phyloP scores from a whole-genome alignment of 1,139 yeast species.

The Suhomyces ambrosiae region DNA sequence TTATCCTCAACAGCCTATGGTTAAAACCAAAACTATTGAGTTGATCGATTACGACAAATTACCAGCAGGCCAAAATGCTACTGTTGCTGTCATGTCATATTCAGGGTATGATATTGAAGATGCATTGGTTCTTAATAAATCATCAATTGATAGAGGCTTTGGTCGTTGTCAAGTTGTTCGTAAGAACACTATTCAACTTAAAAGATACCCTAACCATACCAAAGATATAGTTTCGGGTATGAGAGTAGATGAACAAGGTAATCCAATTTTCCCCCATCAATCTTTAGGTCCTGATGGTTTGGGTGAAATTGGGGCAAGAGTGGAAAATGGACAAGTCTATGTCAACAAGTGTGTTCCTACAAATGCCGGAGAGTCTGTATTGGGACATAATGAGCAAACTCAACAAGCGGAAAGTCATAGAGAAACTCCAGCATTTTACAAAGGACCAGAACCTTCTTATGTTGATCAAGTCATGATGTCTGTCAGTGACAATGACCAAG shows the following conservation, averaged over 20 bases:
- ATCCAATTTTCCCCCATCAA: conserved; percentile 83
- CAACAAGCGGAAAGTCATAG: conserved; percentile 61
- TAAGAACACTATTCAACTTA: conserved; percentile 85
- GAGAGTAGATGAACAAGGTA: conserved; percentile 78
- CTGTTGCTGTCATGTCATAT: conserved; percentile 98
- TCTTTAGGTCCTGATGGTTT: conserved; percentile 93
- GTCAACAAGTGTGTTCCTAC: conserved; percentile 92
- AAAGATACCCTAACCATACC: conserved; percentile 91
- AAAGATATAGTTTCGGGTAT: conserved; percentile 89
- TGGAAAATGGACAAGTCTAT: conserved; percentile 91
- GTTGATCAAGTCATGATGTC: conserved; percentile 98
- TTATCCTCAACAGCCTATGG: conserved; percentile 99
- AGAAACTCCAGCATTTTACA: conserved; percentile 88
- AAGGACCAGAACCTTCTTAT: conserved; percentile 94
- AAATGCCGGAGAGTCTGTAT: conserved; percentile 75
- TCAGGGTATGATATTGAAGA: conserved; percentile 99
- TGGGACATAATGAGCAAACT: conserved; percentile 40
- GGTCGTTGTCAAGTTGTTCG: conserved; percentile 98
- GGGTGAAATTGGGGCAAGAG: conserved; percentile 92
- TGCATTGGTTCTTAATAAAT: conserved; percentile 90
- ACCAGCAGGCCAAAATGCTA: conserved; percentile 99
- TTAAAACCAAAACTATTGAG: conserved; percentile 95
- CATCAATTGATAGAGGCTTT: conserved; percentile 94
- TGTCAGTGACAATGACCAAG: conserved; percentile 92
- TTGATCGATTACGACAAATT: conserved; percentile 91